Evolutionary conservation across 192 early-diverging fungal genomes (phyloP), one percentile per base, ranked within the genome.

Genomic region (Coemansia sp.): DNA sequence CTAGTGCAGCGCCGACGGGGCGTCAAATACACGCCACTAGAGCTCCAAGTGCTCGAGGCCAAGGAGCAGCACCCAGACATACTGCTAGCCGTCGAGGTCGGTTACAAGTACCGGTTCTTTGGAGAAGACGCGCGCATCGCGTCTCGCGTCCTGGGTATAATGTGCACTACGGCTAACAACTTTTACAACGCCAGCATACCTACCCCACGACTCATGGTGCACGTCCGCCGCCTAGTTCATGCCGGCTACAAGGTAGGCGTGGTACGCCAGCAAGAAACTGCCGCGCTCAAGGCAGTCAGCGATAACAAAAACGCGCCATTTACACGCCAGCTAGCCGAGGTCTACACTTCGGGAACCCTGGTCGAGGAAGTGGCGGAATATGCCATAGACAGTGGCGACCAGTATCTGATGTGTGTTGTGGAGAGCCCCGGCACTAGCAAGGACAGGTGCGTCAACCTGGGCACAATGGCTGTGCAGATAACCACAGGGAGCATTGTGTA

Each of bases 51-150:
- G 57, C 73, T 92, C 18, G 89, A 91, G 10, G 79, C 93, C 31
- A 94, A 92, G 69, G 68, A 73, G 14, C 63, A 84, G 50, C 71
- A 95, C 70, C 89, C 91, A 1, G 89, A 88, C 65, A 84, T 85
- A 28, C 60, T 97, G 16, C 84, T 97, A 37, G 86, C 88, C 0
- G 87, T 97, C 4, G 95, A 97, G 70, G 95, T 97, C 10, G 95
- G 95, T n/a, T 95, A 97, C 85, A 94, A 93, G 77, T 97, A 83
- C 76, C 83, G 92, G 11, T 94, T 97, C 60, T 97, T 97, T 85
- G 93, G 86, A 38, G 88, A 93, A 26, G 95, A 96, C 74, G 93
- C 95, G 16, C 84, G 90, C 67, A 86, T 89, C 28, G 91, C 91
- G 0, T 88, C 93, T 14, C 85, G 84, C 20, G 85, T 88, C 40